A percentile compares a stretch with the other conserved stretches of the same genome.
phyloP scores from a whole-genome alignment of 495 filamentous ascomycete species.

The Aspergillus asperescens region DNA sequence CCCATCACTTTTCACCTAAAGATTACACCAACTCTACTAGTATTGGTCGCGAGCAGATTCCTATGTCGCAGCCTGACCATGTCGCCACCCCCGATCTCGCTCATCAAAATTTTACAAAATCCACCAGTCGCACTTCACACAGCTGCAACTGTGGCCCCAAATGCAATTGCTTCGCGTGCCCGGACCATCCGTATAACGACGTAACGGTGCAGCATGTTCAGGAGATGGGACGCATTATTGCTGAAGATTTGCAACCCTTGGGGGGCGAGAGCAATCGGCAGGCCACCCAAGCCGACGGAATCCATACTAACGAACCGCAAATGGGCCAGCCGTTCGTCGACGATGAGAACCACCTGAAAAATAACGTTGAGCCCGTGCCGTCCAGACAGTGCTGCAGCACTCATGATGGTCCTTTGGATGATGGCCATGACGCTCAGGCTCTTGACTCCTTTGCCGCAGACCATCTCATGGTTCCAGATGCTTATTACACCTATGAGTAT shows the following conservation, averaged over 20 bases:
- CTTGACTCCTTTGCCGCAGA: conserved; percentile 23
- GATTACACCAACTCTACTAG: background rate
- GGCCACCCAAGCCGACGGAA: background rate
- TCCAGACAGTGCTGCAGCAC: conserved; percentile 4
- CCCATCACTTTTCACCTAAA: background rate
- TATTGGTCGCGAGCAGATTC: background rate
- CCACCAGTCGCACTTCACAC: conserved; percentile 30
- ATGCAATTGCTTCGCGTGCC: conserved; percentile 66
- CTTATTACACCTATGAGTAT: conserved; percentile 46
- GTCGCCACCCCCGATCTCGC: conserved; percentile 12
- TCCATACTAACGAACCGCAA: conserved; percentile 14
- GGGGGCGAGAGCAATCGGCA: conserved; percentile 20
- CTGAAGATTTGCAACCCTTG: conserved; percentile 24
- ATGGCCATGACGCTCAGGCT: conserved; percentile 28
- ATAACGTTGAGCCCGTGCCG: conserved; percentile 12
- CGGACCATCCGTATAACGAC: conserved; percentile 66
- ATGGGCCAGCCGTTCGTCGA: background rate
- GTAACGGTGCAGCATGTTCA: conserved; percentile 62
- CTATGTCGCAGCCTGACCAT: conserved; percentile 17
- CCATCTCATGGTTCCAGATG: conserved; percentile 39
- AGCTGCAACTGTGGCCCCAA: conserved; percentile 60
- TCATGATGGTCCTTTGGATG: conserved; percentile 11
- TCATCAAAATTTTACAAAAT: conserved; percentile 7
- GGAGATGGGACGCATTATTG: conserved; percentile 43
- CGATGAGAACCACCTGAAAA: background rate